These are phyloP conservation scores for Eucalyptus sideroxylon DNA, from an alignment of 345 rosid species.

Conservation along the genomic window DNA sequence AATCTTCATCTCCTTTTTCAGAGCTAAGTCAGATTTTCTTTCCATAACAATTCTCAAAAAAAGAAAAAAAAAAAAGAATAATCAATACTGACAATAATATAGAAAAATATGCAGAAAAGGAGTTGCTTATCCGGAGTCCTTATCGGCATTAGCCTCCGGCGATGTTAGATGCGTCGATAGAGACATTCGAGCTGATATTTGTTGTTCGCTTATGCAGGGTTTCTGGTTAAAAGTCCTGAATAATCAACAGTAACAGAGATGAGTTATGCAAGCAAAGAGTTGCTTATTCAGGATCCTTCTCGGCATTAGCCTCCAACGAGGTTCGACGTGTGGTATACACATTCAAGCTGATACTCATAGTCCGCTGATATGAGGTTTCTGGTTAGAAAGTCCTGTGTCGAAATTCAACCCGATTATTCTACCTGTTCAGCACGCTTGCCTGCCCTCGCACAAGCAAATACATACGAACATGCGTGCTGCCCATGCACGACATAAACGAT, in stretches of 20 bases:
- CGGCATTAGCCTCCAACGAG: not conserved
- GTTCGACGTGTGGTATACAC: not conserved
- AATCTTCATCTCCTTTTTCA: not conserved
- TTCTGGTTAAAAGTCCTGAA: not conserved
- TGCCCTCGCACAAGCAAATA: not conserved
- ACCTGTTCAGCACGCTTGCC: not conserved
- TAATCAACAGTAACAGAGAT: not conserved
- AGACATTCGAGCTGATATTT: not conserved
- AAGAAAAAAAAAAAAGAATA: not conserved
- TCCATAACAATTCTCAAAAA: not conserved
- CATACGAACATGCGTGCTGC: not conserved
- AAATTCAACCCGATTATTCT: not conserved
- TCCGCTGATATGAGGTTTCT: not conserved
- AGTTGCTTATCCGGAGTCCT: not conserved
- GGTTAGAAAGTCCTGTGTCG: not conserved
- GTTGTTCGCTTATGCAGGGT: not conserved
- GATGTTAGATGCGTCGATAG: not conserved
- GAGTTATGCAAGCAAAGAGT: not conserved
- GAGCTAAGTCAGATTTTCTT: not conserved
- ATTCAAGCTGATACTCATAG: not conserved
- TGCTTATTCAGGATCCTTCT: not conserved
- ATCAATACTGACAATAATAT: not conserved
- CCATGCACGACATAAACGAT: not conserved
- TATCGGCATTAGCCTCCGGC: not conserved
- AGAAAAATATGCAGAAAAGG: not conserved